These are phyloP conservation scores for Trametes punicea DNA, from an alignment of 768 basidiomycete genomes.

Conservation along the genomic window DNA sequence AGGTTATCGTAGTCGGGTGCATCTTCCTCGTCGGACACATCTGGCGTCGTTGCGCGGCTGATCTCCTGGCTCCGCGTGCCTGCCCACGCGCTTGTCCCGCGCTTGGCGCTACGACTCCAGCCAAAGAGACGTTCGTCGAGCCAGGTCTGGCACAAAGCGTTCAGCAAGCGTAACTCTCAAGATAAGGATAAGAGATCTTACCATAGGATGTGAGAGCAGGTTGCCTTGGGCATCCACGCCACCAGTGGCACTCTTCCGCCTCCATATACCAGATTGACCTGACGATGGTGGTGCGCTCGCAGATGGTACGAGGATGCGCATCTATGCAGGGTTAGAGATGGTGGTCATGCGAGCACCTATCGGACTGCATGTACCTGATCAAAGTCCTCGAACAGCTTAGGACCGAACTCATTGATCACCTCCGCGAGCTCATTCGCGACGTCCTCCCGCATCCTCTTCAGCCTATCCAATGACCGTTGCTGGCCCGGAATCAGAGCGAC, in stretches of 20 bases:
- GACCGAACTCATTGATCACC: slow-evolving; percentile 85
- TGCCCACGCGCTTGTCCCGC: slow-evolving; percentile 88
- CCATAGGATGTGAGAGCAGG: slow-evolving; percentile 85
- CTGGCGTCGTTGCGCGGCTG: slow-evolving; percentile 66
- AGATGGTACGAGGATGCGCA: slow-evolving; percentile 80
- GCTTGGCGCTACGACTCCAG: slow-evolving; percentile 74
- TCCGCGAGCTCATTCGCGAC: slow-evolving; percentile 83
- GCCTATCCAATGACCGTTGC: slow-evolving; percentile 69
- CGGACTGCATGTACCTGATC: slow-evolving; percentile 54
- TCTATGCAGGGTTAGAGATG: slow-evolving; percentile 37
- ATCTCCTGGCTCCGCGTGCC: slow-evolving; percentile 55
- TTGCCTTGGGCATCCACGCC: slow-evolving; percentile 85
- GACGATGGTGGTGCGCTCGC: slow-evolving; percentile 81
- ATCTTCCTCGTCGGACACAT: slow-evolving; percentile 83
- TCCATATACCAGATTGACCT: slow-evolving; percentile 70
- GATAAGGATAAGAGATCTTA: slow-evolving; percentile 29
- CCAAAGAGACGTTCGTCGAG: slow-evolving; percentile 92
- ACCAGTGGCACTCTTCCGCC: slow-evolving; percentile 75
- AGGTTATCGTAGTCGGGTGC: slow-evolving; percentile 88
- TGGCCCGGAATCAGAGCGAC: slow-evolving; percentile 88
- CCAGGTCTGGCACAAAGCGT: slow-evolving; percentile 53
- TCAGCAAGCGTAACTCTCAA: background rate
- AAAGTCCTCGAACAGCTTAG: slow-evolving; percentile 83
- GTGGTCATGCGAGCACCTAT: slow-evolving; percentile 1
- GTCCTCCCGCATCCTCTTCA: slow-evolving; percentile 68